Evolutionary conservation across 805 yeast species (phyloP).

Genomic region (Pichia pseudocactophila): DNA sequence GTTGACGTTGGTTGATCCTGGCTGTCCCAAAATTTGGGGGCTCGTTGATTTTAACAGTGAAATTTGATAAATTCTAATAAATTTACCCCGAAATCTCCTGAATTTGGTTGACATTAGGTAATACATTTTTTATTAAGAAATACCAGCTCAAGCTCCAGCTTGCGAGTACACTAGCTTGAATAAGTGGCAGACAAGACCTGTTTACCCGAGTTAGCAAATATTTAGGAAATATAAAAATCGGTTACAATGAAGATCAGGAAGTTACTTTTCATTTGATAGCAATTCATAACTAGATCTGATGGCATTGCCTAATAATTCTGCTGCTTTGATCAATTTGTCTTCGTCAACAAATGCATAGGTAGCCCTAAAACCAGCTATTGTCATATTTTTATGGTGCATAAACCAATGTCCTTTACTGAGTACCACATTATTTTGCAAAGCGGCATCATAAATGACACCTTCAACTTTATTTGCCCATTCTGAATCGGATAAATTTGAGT

Average conservation of each 20-base stretch:
- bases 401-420: conserved; percentile 30
- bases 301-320: conserved; percentile 22
- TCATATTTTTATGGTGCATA: conserved; percentile 17
- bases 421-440: conserved; percentile 19
- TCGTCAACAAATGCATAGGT: conserved; percentile 25
- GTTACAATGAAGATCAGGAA: background rate
- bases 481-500: conserved; percentile 27
- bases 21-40: no score
- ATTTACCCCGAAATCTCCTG: no score
- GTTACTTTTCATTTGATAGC: conserved; percentile 6
- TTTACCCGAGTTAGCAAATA: no score
- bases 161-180: no score
- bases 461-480: conserved; percentile 27
- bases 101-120: no score
- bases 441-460: conserved; percentile 18
- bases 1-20: no score
- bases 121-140: no score
- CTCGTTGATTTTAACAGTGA: no score
- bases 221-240: no score
- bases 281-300: conserved; percentile 13
- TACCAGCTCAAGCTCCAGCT: no score
- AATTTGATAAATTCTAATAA: no score
- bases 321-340: conserved; percentile 19
- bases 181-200: no score
- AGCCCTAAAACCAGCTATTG: conserved; percentile 25